These are phyloP conservation scores for Syzygium oleosum DNA, from an alignment of 345 rosid genomes.

Conservation along the genomic window DNA sequence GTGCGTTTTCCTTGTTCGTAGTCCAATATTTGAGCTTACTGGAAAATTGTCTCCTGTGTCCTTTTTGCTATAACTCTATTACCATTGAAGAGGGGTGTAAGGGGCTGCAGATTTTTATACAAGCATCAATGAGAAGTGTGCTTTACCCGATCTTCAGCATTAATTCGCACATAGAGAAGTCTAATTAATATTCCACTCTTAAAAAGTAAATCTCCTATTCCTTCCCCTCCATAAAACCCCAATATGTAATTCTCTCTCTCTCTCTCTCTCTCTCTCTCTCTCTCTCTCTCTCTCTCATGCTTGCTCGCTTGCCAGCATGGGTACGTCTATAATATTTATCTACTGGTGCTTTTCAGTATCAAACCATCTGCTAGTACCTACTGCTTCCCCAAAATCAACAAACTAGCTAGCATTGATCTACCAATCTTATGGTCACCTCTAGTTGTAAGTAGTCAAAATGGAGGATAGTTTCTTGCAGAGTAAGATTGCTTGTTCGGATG, in stretches of 20 bases:
- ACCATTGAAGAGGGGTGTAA: not conserved
- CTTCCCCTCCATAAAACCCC: not conserved
- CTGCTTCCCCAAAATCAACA: not conserved
- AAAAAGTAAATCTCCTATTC: not conserved
- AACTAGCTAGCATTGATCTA: not conserved
- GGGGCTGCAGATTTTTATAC: not conserved
- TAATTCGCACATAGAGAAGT: not conserved
- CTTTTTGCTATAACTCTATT: not conserved
- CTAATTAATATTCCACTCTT: not conserved
- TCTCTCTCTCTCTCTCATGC: too few species aligned
- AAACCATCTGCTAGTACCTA: not conserved
- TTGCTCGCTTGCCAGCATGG: too few species aligned
- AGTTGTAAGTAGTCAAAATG: not conserved
- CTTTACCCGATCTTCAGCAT: not conserved
- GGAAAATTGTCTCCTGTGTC: not conserved
- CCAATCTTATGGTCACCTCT: not conserved
- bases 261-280: too few species aligned
- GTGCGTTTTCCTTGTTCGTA: not conserved
- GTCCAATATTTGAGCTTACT: not conserved
- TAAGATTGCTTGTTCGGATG: not conserved
- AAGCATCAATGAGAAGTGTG: not conserved
- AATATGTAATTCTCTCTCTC: too few species aligned
- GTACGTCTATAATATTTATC: not conserved
- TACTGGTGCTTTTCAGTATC: not conserved
- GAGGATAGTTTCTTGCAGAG: not conserved